Percentiles rank a stretch among this genome's conserved stretches.
Conservation (phyloP, 345 rosid species). For the Lenwebbia sp. region DNA sequence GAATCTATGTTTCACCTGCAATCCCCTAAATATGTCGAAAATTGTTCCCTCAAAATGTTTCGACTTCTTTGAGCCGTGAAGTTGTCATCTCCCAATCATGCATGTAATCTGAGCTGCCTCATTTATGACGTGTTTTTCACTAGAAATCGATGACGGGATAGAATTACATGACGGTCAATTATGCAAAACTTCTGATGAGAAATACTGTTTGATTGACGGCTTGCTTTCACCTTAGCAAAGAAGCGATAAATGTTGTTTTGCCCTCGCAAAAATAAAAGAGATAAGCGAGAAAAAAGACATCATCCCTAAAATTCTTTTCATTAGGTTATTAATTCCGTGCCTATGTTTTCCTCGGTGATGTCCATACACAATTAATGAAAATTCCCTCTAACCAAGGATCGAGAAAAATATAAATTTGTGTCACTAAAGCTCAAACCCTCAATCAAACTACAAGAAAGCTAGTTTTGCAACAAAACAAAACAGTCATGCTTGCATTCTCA, state of each 20-base stretch:
- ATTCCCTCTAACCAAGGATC: neutral
- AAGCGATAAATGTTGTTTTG: neutral
- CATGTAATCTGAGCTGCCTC: neutral
- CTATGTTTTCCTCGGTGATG: neutral
- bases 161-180: too few species aligned
- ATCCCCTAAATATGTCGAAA: neutral
- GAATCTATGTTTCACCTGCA: neutral
- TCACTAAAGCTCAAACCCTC: neutral
- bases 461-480: neutral
- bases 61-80: neutral
- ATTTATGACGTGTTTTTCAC: neutral
- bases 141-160: neutral
- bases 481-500: neutral
- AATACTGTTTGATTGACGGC: neutral
- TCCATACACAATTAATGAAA: neutral
- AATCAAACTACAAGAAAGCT: neutral
- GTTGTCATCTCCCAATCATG: neutral
- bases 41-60: neutral
- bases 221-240: neutral
- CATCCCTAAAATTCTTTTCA: too few species aligned
- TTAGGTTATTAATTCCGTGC: too few species aligned
- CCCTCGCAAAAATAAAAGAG: too few species aligned
- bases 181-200: neutral
- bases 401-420: neutral
- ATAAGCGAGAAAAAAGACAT: too few species aligned